Percentiles rank a stretch among this genome's conserved stretches.
Evolutionary conservation across 1,284 basidiomycete genomes (phyloP).

Genomic region (Salmacisia buchloeana): DNA sequence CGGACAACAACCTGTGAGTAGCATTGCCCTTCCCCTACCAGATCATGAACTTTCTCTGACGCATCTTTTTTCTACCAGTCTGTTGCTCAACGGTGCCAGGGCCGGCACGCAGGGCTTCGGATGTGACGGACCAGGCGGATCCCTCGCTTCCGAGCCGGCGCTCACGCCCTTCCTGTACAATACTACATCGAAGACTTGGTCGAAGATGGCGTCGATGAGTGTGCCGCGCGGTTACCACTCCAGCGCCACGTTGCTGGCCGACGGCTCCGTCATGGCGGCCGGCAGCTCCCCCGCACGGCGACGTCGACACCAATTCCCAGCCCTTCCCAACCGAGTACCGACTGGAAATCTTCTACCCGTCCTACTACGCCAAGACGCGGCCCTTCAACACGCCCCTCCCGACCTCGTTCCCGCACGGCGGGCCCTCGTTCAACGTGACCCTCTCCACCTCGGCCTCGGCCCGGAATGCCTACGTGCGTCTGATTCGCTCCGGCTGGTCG

Average conservation of each 20-base stretch:
- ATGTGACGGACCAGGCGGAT: too few species aligned
- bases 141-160: too few species aligned
- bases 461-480: neutral
- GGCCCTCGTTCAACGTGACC: constrained; percentile 27
- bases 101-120: too few species aligned
- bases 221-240: constrained; percentile 40
- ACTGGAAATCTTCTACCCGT: constrained; percentile 39
- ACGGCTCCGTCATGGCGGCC: constrained; percentile 35
- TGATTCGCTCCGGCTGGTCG: constrained; percentile 3
- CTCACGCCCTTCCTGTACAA: too few species aligned
- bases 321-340: constrained; percentile 32
- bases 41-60: too few species aligned
- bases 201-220: too few species aligned
- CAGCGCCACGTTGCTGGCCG: constrained; percentile 34
- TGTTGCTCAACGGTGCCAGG: too few species aligned
- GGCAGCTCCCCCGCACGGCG: constrained; percentile 41
- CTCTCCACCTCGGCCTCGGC: neutral
- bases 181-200: too few species aligned
- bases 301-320: constrained; percentile 23
- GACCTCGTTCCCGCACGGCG: constrained; percentile 31
- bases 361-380: constrained; percentile 33
- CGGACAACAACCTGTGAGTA: too few species aligned
- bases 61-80: too few species aligned
- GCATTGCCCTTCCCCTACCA: too few species aligned
- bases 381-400: constrained; percentile 31